Conservation (phyloP, 495 filamentous ascomycete genomes). For the Darksidea phi region DNA sequence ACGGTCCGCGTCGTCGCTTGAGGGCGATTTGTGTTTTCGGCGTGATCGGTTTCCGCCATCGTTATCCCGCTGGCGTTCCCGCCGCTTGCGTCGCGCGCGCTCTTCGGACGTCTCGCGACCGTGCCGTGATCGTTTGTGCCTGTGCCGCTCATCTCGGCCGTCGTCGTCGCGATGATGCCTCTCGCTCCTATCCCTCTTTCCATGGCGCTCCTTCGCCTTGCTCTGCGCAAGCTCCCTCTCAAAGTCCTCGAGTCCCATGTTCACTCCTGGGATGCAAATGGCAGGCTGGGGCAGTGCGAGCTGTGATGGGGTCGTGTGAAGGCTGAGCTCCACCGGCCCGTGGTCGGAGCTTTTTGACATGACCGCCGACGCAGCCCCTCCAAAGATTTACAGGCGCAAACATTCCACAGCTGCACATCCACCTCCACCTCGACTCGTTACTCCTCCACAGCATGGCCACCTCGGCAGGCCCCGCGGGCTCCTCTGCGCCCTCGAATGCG, state of each 20-base stretch:
- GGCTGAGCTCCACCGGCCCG: not conserved
- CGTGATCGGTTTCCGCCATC: slow-evolving; percentile 35
- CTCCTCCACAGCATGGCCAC: slow-evolving; percentile 30
- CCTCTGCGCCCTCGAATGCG: slow-evolving; percentile 10
- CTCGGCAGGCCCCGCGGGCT: slow-evolving; percentile 2
- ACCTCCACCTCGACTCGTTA: not conserved
- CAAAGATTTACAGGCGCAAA: slow-evolving; percentile 19
- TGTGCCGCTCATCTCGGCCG: slow-evolving; percentile 48
- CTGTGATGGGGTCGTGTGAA: not conserved
- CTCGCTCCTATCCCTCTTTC: slow-evolving; percentile 35
- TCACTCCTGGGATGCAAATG: not conserved
- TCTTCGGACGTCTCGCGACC: slow-evolving; percentile 43
- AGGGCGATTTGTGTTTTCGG: slow-evolving; percentile 29
- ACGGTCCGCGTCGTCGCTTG: slow-evolving; percentile 27
- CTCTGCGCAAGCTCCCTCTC: slow-evolving; percentile 44
- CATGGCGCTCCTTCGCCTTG: slow-evolving; percentile 30
- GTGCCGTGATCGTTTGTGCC: slow-evolving; percentile 57
- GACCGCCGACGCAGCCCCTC: slow-evolving; percentile 7
- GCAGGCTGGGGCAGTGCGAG: slow-evolving; percentile 3
- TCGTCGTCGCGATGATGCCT: slow-evolving; percentile 41
- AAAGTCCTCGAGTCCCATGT: slow-evolving; percentile 46
- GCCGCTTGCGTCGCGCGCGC: slow-evolving; percentile 39
- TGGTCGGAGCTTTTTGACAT: slow-evolving; percentile 24
- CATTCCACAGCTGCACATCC: not conserved
- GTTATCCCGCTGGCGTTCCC: slow-evolving; percentile 42